Evolutionary conservation across 2,329 filamentous ascomycete genomes (phyloP), one percentile per base, ranked within the genome.

Genomic region (Fusarium ambrosium): DNA sequence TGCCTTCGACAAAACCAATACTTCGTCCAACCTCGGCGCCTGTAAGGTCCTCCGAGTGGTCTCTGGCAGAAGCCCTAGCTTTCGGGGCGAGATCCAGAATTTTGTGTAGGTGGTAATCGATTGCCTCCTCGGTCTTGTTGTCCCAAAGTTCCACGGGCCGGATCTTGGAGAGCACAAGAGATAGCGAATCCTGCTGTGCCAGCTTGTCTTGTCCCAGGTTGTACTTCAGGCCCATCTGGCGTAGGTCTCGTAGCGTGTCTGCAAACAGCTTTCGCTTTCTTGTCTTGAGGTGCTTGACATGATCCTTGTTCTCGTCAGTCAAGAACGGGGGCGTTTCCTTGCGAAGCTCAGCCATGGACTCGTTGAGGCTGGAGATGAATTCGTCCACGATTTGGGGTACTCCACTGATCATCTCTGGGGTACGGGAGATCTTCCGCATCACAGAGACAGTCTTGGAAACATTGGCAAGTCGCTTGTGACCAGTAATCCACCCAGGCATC

Each of bases 191-290:
- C 82, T 99, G 97, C 63, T 91, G 90, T 43, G 89, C 88, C 20
- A 98, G 86, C 51, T 92, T 87, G 79, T 94, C 91, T 16, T 91
- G 92, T 74, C 93, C 91, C 18, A 97, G 87, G 80, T 98, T 98
- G 62, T 92, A 91, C 77, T 92, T 93, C 77, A 99, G 90, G 5
- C 97, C 97, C 96, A 99, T 98, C 67, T 92, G 90, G 39, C 95
- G 91, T 32, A 98, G 86, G 24, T 92, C 90, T 79, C 94, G 95
- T 73, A 99, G 85, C 0, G 94, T 95, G 77, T 98, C 96, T 1
- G 95, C 94, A 78, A 97, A 97, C 16, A 98, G 89, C 77, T 95
- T 95, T 51, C 95, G 91, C 84, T 99, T 99, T 78, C 94, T 90
- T 4, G 91, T 92, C 86, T 98, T 98, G 76, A 98, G 90, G 81